Percentiles rank a stretch among this genome's conserved stretches.
These are phyloP conservation scores for Choanephora cucurbitarum DNA, from an alignment of 371 early-diverging fungal genomes.

Conservation along the genomic window DNA sequence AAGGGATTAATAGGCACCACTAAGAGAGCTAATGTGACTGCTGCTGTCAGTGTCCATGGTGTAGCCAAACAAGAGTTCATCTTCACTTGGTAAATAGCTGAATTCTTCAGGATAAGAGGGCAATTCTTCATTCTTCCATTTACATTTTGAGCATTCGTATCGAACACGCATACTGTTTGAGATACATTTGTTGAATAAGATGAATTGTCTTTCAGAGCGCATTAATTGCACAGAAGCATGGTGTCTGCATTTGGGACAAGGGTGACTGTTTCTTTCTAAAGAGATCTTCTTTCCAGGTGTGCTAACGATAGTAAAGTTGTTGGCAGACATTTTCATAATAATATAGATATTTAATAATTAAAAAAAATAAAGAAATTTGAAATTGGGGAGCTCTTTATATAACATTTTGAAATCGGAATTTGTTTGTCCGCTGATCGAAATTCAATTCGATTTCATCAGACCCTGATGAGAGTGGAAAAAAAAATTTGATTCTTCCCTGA, in stretches of 20 bases:
- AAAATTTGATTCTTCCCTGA: no score
- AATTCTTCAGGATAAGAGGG: conserved; percentile 13
- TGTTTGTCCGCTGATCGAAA: no score
- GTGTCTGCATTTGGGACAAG: conserved; percentile 44
- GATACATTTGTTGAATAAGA: conserved; percentile 40
- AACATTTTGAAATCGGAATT: no score
- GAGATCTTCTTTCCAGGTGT: conserved; percentile 42
- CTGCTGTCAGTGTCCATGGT: not conserved
- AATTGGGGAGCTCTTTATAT: no score
- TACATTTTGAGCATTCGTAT: conserved; percentile 49
- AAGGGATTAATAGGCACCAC: no score
- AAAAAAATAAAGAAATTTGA: no score
- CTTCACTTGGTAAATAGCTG: not conserved
- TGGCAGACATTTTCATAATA: no score
- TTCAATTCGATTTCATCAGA: no score
- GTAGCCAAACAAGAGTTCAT: not conserved
- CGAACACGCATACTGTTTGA: conserved; percentile 41
- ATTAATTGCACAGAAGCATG: conserved; percentile 42
- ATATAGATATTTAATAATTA: no score
- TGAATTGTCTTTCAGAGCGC: conserved; percentile 40
- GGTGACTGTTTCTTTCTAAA: conserved; percentile 37
- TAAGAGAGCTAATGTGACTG: not conserved
- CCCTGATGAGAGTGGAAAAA: no score
- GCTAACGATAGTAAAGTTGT: conserved; percentile 22
- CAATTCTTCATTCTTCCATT: conserved; percentile 39